Evolutionary conservation across 495 filamentous ascomycete genomes (phyloP).

Genomic region (Xylaria curta): DNA sequence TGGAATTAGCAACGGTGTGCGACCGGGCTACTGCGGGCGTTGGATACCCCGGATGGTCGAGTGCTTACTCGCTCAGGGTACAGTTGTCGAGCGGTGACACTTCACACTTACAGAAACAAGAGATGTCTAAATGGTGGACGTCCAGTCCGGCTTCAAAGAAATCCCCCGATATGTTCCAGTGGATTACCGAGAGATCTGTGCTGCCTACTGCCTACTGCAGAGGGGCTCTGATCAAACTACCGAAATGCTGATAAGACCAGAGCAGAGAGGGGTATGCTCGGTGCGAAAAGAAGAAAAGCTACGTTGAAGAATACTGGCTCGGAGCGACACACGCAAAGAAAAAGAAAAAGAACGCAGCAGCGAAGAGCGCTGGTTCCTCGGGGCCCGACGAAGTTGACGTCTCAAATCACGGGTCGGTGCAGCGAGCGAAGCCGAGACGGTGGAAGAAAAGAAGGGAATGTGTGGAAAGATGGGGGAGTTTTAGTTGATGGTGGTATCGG

Average conservation of each 20-base stretch:
- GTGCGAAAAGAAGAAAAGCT: conserved; percentile 25
- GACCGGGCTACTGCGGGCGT: not conserved
- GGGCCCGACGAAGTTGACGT: conserved; percentile 21
- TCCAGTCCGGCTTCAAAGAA: not conserved
- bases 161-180: conserved; percentile 7
- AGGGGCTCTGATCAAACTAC: conserved; percentile 19
- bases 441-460: conserved; percentile 19
- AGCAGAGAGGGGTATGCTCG: not conserved
- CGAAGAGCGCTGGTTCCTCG: conserved; percentile 8
- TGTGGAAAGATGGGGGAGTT: conserved; percentile 17
- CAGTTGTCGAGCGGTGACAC: not conserved
- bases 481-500: not conserved
- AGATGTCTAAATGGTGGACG: not conserved
- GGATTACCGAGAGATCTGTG: conserved; percentile 19
- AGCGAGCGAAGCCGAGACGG: conserved; percentile 18
- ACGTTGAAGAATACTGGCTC: conserved; percentile 27
- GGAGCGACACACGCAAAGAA: conserved; percentile 23
- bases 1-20: conserved; percentile 18
- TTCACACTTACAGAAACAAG: conserved; percentile 6
- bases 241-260: not conserved
- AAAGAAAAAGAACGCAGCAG: conserved; percentile 15
- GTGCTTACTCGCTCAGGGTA: not conserved
- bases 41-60: not conserved
- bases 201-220: conserved; percentile 15
- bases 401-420: conserved; percentile 22